phyloP scores from a whole-genome alignment of 768 basidiomycete species.

The Ramaria sp. region DNA sequence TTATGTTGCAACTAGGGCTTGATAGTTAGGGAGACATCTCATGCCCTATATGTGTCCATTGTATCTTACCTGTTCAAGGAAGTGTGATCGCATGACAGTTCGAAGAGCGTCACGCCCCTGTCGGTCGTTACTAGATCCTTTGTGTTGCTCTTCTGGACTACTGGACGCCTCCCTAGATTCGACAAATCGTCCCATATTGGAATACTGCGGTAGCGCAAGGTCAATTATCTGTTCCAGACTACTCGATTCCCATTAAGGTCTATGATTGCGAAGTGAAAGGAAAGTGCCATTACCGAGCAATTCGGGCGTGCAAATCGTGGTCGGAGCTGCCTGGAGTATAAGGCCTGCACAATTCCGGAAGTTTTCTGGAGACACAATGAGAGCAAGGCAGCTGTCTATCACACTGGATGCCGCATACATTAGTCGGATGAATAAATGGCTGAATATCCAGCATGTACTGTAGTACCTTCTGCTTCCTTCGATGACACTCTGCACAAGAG shows the following conservation, averaged over 20 bases:
- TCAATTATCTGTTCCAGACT: conserved; percentile 78
- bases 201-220: conserved; percentile 67
- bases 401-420: conserved; percentile 38
- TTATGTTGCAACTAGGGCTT: conserved; percentile 2
- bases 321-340: conserved; percentile 84
- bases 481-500: conserved; percentile 81
- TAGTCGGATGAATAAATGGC: conserved; percentile 9
- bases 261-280: not conserved
- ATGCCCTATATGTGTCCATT: not conserved
- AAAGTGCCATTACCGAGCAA: conserved; percentile 25
- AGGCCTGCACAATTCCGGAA: conserved; percentile 79
- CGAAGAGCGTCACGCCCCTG: not conserved
- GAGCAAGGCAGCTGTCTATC: conserved; percentile 79
- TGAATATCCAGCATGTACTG: not conserved
- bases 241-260: not conserved
- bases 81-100: not conserved
- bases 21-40: not conserved
- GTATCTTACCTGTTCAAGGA: not conserved
- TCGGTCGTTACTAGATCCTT: not conserved
- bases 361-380: conserved; percentile 79
- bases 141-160: not conserved
- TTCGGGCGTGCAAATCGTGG: conserved; percentile 65
- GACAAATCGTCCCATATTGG: conserved; percentile 14
- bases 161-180: conserved; percentile 3
- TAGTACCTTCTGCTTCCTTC: conserved; percentile 74